Evolutionary conservation across 345 rosid genomes (phyloP).

Genomic region (Litchi chinensis): DNA sequence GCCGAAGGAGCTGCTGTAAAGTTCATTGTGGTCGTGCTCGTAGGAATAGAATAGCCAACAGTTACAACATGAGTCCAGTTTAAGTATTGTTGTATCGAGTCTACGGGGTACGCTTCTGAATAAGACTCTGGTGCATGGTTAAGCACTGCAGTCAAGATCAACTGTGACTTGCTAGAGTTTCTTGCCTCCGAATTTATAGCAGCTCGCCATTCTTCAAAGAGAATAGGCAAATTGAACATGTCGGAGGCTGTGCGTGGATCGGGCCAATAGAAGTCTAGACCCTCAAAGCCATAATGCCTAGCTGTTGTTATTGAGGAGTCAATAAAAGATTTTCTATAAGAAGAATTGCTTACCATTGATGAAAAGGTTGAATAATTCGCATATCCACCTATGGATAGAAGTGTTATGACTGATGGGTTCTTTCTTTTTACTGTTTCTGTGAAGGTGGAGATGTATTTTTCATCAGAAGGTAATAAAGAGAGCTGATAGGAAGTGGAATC

Average conservation of each 20-base stretch:
- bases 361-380: neutral
- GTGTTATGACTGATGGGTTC: neutral
- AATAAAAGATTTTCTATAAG: neutral
- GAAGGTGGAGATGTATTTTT: neutral
- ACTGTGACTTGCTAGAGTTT: neutral
- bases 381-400: neutral
- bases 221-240: neutral
- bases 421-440: neutral
- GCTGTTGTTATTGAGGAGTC: neutral
- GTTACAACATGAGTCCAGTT: constrained; percentile 30
- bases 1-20: constrained; percentile 11
- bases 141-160: constrained; percentile 23
- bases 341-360: neutral
- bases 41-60: constrained; percentile 25
- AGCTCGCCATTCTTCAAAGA: neutral
- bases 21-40: neutral
- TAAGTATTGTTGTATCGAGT: constrained; percentile 24
- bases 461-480: neutral
- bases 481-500: neutral
- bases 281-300: neutral
- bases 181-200: constrained; percentile 1
- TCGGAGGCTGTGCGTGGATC: neutral
- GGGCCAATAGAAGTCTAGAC: neutral
- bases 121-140: neutral
- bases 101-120: constrained; percentile 20